Percentiles rank a stretch among this genome's conserved stretches.
Conservation (phyloP, 805 yeast species). For the Naumovozyma dairenensis region DNA sequence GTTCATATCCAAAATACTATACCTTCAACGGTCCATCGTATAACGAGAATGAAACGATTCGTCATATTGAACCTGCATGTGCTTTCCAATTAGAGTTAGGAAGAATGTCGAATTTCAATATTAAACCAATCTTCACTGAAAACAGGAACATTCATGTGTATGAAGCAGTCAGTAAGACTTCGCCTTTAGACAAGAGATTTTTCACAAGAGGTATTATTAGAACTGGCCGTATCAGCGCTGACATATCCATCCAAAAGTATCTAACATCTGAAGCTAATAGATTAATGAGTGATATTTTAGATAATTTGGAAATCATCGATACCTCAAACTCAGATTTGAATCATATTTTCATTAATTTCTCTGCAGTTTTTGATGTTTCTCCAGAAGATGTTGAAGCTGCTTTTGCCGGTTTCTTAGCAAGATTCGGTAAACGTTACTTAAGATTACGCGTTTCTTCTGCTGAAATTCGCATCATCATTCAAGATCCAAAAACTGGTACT, state of each 20-base stretch:
- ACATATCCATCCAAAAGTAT: slow-evolving; percentile 85
- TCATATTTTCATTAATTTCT: slow-evolving; percentile 93
- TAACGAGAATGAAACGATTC: slow-evolving; percentile 80
- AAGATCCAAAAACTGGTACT: slow-evolving; percentile 76
- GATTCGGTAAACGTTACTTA: slow-evolving; percentile 96
- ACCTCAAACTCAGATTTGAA: slow-evolving; percentile 92
- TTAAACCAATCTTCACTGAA: slow-evolving; percentile 90
- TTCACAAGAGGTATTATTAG: slow-evolving; percentile 96
- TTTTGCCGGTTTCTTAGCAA: slow-evolving; percentile 92
- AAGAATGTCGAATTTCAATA: slow-evolving; percentile 87
- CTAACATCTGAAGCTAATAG: slow-evolving; percentile 94
- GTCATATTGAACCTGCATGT: slow-evolving; percentile 96
- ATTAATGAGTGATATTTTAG: slow-evolving; percentile 90
- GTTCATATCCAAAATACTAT: slow-evolving; percentile 88
- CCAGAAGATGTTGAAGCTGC: slow-evolving; percentile 97
- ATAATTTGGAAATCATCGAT: slow-evolving; percentile 88
- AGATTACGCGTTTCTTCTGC: slow-evolving; percentile 95
- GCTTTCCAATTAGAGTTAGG: slow-evolving; percentile 95
- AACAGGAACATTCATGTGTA: slow-evolving; percentile 96
- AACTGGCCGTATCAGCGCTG: slow-evolving; percentile 90
- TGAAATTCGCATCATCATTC: slow-evolving; percentile 91
- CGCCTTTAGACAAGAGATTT: slow-evolving; percentile 87
- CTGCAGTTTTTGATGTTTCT: slow-evolving; percentile 87
- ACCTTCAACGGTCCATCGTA: slow-evolving; percentile 88
- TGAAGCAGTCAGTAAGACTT: slow-evolving; percentile 90